phyloP scores from a whole-genome alignment of 495 filamentous ascomycete species.

The Penicillium pancosmium region DNA sequence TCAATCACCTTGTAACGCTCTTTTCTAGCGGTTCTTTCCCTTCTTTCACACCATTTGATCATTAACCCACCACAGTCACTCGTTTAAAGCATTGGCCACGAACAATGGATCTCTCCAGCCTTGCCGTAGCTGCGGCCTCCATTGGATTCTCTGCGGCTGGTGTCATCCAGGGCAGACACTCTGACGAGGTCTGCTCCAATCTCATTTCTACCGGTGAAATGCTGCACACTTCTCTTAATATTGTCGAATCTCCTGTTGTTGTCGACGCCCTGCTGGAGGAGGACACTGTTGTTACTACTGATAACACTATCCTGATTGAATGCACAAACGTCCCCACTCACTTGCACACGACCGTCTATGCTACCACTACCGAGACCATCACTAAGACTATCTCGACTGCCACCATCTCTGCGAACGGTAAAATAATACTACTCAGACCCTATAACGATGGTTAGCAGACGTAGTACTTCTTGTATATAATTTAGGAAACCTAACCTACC shows the following conservation, averaged over 20 bases:
- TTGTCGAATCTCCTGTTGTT: constrained; percentile 20
- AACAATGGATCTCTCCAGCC: constrained; percentile 11
- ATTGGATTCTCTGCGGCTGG: constrained; percentile 16
- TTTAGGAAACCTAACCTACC: too few species aligned
- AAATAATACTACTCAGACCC: too few species aligned
- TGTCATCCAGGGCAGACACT: constrained; percentile 9
- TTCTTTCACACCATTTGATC: not conserved
- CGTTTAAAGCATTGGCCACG: constrained; percentile 2
- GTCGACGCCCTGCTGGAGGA: constrained; percentile 20
- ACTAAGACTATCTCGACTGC: constrained; percentile 24
- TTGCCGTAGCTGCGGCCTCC: constrained; percentile 15
- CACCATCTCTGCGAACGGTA: constrained; percentile 11
- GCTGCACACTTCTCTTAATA: constrained; percentile 21
- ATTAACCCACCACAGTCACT: constrained; percentile 2
- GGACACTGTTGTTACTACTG: constrained; percentile 20
- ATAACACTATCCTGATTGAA: constrained; percentile 22
- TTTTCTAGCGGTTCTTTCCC: not conserved
- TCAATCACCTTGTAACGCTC: not conserved
- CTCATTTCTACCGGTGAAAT: constrained; percentile 19
- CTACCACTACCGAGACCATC: constrained; percentile 16
- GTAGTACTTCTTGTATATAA: too few species aligned
- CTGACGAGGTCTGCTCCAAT: constrained; percentile 18
- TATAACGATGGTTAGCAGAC: too few species aligned
- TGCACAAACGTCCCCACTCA: constrained; percentile 22
- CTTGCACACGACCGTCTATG: constrained; percentile 21